Evolutionary conservation across 805 yeast genomes (phyloP).

Genomic region (Candida boleticola): DNA sequence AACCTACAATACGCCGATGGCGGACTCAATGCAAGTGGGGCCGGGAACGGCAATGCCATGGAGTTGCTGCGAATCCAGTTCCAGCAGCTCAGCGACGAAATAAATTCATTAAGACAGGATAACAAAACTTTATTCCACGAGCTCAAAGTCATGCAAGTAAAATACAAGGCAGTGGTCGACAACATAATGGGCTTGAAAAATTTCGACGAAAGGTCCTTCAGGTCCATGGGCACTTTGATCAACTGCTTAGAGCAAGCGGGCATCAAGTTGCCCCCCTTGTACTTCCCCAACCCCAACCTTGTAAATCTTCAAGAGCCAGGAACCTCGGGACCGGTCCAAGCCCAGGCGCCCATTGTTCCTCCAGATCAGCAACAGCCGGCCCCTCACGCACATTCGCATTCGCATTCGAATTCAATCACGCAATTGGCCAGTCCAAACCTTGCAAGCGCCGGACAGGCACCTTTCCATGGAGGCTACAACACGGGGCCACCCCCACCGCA

Average conservation of each 20-base stretch:
- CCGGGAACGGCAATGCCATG: neutral
- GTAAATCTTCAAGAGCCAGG: conserved; percentile 18
- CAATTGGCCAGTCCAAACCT: conserved; percentile 1
- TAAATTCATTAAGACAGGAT: conserved; percentile 34
- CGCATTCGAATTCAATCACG: conserved; percentile 9
- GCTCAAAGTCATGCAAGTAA: conserved; percentile 43
- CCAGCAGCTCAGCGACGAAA: conserved; percentile 25
- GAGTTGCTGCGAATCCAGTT: conserved; percentile 11
- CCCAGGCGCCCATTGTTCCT: conserved; percentile 2
- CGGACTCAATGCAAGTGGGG: conserved; percentile 5
- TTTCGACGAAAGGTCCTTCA: conserved; percentile 54
- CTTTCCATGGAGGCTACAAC: conserved; percentile 1
- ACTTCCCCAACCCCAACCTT: conserved; percentile 45
- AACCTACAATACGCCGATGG: conserved; percentile 13
- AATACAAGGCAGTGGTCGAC: conserved; percentile 64
- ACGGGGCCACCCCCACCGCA: conserved; percentile 2
- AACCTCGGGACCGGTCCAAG: neutral
- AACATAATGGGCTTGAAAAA: conserved; percentile 55
- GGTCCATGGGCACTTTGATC: conserved; percentile 50
- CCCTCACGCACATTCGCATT: conserved; percentile 4
- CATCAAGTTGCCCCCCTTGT: conserved; percentile 63
- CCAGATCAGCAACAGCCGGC: conserved; percentile 7
- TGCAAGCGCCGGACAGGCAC: neutral
- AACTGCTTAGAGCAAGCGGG: conserved; percentile 56
- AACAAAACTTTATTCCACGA: conserved; percentile 32